Evolutionary conservation across 768 basidiomycete genomes (phyloP), one percentile per base, ranked within the genome.

Genomic region (Lentinula boryana): DNA sequence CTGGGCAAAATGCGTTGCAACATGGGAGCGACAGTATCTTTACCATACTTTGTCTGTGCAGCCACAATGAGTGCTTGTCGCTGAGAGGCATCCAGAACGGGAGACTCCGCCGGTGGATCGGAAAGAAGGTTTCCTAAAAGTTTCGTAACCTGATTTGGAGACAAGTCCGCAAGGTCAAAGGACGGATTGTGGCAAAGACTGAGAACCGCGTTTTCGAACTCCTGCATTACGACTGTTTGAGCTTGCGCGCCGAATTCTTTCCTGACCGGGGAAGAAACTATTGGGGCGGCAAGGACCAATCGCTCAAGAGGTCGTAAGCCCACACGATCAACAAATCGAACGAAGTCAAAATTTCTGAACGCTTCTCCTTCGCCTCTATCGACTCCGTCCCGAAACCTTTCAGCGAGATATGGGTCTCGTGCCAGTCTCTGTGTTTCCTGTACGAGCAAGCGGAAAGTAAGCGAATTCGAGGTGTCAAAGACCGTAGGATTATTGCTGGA

Each of bases 371-470:
- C 91, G 56, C 88, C 91, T 70, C 87, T 90, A 80, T 93, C 90
- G 60, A 95, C 84, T 52, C 89, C 91, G 72, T 94, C 92, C 63
- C 91, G 85, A 74, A 95, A 95, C 64, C 93, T 86, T 76, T 93
- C 91, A 57, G 93, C 90, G 50, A 94, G 84, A 71, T 87, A 87
- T 63, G 93, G 93, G 80, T 95, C 93, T 63, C 91, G 88, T 65
- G 92, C 89, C 56, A 95, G 86, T 55, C 93, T 86, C 68, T 93
- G 90, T 1, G 86, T 90, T 75, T 95, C 94, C 75, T 94, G 91
- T 35, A 90, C 84, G 27, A 95, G 83, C 18, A 95, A 81, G 41
- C 91, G 88, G 70, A 93, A 92, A 13, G 91, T 89, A 53, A 95
- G 77, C 52, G 87, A 82, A 43, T 84, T 83, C 32, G 89, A 89